These are phyloP conservation scores for Suillus brevipes DNA, from an alignment of 768 basidiomycete species.

Conservation along the genomic window DNA sequence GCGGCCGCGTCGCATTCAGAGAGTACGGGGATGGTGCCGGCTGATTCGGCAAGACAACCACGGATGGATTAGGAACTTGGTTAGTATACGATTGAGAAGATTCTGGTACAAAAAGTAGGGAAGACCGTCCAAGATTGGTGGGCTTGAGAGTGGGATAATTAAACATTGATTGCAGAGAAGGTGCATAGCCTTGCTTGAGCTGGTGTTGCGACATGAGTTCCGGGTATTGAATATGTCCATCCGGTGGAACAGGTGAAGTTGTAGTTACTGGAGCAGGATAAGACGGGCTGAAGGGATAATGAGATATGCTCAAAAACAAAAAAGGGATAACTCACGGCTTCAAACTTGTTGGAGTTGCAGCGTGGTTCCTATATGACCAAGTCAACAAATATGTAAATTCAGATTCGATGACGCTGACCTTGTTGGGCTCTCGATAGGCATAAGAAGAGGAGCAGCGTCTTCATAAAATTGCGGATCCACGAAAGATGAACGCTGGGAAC, in stretches of 20 bases:
- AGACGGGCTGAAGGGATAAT: constrained; percentile 22
- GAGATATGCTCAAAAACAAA: constrained; percentile 9
- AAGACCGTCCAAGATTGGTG: constrained; percentile 37
- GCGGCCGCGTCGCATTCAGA: constrained; percentile 5
- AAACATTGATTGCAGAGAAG: constrained; percentile 80
- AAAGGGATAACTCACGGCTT: constrained; percentile 35
- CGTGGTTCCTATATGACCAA: constrained; percentile 22
- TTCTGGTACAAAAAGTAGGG: constrained; percentile 46
- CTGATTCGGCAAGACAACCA: constrained; percentile 23
- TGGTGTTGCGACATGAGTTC: constrained; percentile 81
- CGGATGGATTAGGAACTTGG: constrained; percentile 35
- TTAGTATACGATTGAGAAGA: constrained; percentile 24
- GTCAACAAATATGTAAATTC: constrained; percentile 28
- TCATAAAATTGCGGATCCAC: constrained; percentile 31
- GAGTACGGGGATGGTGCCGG: constrained; percentile 19
- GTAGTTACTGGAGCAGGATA: constrained; percentile 68
- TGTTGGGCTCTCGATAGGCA: constrained; percentile 70
- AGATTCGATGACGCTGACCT: constrained; percentile 50
- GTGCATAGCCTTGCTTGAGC: constrained; percentile 73
- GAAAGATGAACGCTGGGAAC: constrained; percentile 38
- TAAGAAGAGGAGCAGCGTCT: constrained; percentile 36
- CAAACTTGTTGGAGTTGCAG: constrained; percentile 30
- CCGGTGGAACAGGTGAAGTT: constrained; percentile 58
- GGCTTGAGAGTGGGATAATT: constrained; percentile 34
- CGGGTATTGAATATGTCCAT: constrained; percentile 56